Evolutionary conservation across 2,329 filamentous ascomycete species (phyloP).

Genomic region (Raffaelea ambrosiae): DNA sequence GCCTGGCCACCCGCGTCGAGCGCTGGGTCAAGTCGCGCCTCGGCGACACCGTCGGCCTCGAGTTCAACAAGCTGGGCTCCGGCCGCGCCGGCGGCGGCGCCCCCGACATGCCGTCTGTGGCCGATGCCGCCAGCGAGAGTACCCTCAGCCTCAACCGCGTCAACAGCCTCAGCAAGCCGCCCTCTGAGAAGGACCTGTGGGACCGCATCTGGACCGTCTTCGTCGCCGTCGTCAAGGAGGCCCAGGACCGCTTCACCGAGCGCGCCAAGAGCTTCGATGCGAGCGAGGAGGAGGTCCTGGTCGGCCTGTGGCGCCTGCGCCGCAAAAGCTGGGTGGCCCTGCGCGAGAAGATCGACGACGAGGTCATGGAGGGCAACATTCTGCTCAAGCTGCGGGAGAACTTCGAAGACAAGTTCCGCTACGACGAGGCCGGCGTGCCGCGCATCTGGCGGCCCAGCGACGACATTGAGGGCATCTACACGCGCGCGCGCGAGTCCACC

Average conservation of each 20-base stretch:
- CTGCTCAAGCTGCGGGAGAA: constrained; percentile 93
- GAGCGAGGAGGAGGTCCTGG: constrained; percentile 79
- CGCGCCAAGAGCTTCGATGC: constrained; percentile 91
- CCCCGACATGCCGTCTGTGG: constrained; percentile 51
- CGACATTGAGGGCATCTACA: constrained; percentile 95
- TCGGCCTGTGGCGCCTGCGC: constrained; percentile 85
- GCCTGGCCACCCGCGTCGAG: constrained; percentile 82
- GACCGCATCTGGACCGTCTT: constrained; percentile 91
- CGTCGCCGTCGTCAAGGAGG: constrained; percentile 71
- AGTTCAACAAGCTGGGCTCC: constrained; percentile 93
- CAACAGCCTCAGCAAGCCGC: constrained; percentile 54
- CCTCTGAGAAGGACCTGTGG: constrained; percentile 81
- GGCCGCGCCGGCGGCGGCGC: constrained; percentile 72
- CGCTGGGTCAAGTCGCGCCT: constrained; percentile 87
- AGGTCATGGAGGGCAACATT: constrained; percentile 96
- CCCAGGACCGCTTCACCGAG: constrained; percentile 77
- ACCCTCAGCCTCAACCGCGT: no score
- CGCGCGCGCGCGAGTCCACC: constrained; percentile 83
- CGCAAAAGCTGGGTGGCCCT: constrained; percentile 93
- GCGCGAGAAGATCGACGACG: constrained; percentile 85
- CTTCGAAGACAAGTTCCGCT: constrained; percentile 98
- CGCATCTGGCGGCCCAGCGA: constrained; percentile 95
- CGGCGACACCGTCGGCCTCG: constrained; percentile 77
- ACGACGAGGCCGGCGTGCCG: constrained; percentile 89
- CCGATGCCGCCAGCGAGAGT: neutral